These are phyloP conservation scores for Acaromyces ingoldii DNA, from an alignment of 1,284 basidiomycete species.

Conservation along the genomic window DNA sequence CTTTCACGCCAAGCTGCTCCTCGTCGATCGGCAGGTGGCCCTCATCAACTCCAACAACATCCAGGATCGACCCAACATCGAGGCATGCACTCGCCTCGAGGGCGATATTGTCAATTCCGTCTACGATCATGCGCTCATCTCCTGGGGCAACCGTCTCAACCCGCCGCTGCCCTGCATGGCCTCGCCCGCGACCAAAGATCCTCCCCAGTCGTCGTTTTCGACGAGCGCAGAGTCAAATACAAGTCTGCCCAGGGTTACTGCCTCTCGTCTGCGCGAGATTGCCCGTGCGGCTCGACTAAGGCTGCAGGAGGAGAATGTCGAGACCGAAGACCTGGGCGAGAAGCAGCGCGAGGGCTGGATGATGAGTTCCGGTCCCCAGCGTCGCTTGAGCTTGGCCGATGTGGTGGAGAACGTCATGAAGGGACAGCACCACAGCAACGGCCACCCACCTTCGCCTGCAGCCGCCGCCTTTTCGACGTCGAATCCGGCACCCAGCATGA, in stretches of 20 bases:
- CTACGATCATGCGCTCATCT: conserved; percentile 68
- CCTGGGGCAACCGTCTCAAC: conserved; percentile 61
- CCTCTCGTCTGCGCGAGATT: conserved; percentile 26
- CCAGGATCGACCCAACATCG: conserved; percentile 56
- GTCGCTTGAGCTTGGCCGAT: conserved; percentile 34
- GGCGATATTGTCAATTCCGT: conserved; percentile 67
- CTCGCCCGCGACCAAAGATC: conserved; percentile 44
- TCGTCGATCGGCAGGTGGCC: conserved; percentile 69
- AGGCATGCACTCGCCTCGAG: conserved; percentile 54
- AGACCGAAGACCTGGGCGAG: conserved; percentile 34
- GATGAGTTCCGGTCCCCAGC: conserved; percentile 9
- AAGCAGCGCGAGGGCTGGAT: conserved; percentile 14
- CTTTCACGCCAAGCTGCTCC: conserved; percentile 72
- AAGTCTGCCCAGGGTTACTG: conserved; percentile 15
- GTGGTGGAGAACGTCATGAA: conserved; percentile 23
- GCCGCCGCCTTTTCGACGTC: neutral
- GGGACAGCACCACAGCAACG: neutral
- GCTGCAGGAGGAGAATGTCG: conserved; percentile 38
- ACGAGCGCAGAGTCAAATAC: conserved; percentile 11
- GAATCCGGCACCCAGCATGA: neutral
- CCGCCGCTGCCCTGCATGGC: conserved; percentile 61
- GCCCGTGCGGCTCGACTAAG: conserved; percentile 24
- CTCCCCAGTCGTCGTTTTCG: conserved; percentile 26
- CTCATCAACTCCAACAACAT: conserved; percentile 72
- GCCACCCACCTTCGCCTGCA: too few species aligned